Percentiles rank a stretch among this genome's conserved stretches.
Evolutionary conservation across 441 rosid genomes (phyloP).

Genomic region (Erodium trifolium): DNA sequence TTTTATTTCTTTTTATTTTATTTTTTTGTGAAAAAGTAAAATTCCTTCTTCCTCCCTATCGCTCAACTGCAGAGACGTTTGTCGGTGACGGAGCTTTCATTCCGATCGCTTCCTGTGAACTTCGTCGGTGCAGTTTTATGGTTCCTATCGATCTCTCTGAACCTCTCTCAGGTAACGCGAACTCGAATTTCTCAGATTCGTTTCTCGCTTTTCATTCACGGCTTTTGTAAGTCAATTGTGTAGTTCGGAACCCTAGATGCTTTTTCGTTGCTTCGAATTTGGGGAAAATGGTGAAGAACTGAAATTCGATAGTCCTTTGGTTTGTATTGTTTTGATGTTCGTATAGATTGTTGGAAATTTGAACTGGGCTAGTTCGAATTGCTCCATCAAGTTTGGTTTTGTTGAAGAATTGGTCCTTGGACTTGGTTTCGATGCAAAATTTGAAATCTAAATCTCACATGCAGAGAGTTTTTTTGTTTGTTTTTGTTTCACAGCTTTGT

Average conservation of each 20-base stretch:
- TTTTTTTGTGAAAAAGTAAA: slow-evolving; percentile 3
- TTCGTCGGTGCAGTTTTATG: not conserved
- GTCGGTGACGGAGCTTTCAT: slow-evolving; percentile 9
- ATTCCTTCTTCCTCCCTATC: not conserved
- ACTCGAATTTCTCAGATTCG: slow-evolving; percentile 18
- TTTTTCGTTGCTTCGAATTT: slow-evolving; percentile 21
- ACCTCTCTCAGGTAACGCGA: not conserved
- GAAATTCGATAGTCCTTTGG: slow-evolving; percentile 4
- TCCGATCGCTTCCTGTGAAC: slow-evolving; percentile 4
- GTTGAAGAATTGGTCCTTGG: not conserved
- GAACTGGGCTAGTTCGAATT: not conserved
- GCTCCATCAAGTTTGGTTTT: not conserved
- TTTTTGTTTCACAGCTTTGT: slow-evolving; percentile 17
- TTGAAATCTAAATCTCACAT: slow-evolving; percentile 3
- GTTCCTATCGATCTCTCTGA: slow-evolving; percentile 6
- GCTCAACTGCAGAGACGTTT: not conserved
- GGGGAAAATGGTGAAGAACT: slow-evolving; percentile 12
- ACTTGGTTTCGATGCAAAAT: slow-evolving; percentile 10
- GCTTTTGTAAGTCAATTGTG: slow-evolving; percentile 15
- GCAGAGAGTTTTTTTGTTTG: slow-evolving; percentile 2
- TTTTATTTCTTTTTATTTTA: not conserved
- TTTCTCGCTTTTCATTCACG: slow-evolving; percentile 6
- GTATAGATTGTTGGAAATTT: not conserved
- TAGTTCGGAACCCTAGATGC: slow-evolving; percentile 44
- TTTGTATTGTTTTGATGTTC: slow-evolving; percentile 13